Conservation (phyloP, 2,329 filamentous ascomycete species). For the Dryadomyces sulphureus region DNA sequence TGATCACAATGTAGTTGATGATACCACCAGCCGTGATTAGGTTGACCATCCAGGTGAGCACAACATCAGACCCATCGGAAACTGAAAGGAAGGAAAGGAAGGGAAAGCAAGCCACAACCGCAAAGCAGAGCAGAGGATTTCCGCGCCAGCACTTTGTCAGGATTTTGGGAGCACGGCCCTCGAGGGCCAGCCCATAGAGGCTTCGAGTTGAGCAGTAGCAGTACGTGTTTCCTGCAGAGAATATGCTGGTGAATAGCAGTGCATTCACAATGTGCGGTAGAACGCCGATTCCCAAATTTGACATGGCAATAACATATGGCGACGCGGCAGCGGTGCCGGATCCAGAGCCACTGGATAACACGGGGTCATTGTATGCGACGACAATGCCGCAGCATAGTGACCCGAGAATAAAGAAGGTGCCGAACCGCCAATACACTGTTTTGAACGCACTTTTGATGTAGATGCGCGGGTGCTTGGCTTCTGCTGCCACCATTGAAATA, state of each 20-base stretch:
- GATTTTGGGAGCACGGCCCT: conserved; percentile 25
- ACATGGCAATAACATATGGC: conserved; percentile 36
- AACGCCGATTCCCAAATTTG: conserved; percentile 30
- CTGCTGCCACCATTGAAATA: conserved; percentile 54
- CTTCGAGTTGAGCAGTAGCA: conserved; percentile 30
- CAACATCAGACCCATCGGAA: conserved; percentile 18
- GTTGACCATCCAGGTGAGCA: conserved; percentile 28
- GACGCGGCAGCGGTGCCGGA: conserved; percentile 34
- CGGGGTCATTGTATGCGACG: conserved; percentile 41
- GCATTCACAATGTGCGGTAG: conserved; percentile 45
- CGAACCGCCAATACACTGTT: conserved; percentile 54
- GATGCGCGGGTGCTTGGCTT: conserved; percentile 51
- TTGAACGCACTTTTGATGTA: conserved; percentile 54
- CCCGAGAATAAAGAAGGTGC: conserved; percentile 53
- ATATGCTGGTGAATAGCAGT: conserved; percentile 41
- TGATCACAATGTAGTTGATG: conserved; percentile 27
- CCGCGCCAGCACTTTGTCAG: conserved; percentile 20
- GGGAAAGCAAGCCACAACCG: conserved; percentile 20
- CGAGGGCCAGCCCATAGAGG: conserved; percentile 23
- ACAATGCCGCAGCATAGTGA: conserved; percentile 54
- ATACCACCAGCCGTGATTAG: conserved; percentile 27
- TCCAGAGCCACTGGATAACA: conserved; percentile 25
- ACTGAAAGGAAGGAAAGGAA: conserved; percentile 26
- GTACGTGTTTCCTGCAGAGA: conserved; percentile 47
- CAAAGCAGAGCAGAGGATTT: conserved; percentile 25